Evolutionary conservation across 2,329 filamentous ascomycete genomes (phyloP).

Genomic region (Botryosphaeria agaves): DNA sequence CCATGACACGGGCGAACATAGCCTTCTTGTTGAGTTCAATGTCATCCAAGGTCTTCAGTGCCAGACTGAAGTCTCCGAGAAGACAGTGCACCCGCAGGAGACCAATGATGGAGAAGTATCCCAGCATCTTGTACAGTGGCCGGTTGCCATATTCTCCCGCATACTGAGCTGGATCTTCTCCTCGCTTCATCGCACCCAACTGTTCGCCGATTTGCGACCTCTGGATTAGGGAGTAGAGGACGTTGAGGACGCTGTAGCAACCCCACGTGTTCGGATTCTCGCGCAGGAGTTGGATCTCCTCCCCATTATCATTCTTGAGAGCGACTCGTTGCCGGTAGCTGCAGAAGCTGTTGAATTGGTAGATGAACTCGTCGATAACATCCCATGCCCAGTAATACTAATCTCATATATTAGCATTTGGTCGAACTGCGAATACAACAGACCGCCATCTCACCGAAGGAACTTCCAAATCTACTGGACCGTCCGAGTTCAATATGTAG

Average conservation of each 20-base stretch:
- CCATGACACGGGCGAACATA: constrained; percentile 99
- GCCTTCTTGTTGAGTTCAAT: constrained; percentile 99
- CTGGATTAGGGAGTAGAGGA: constrained; percentile 97
- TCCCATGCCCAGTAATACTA: constrained; percentile 99
- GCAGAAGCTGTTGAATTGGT: constrained; percentile 99
- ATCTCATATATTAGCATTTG: no score
- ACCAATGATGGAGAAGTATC: constrained; percentile 98
- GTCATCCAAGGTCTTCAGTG: constrained; percentile 95
- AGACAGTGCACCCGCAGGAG: constrained; percentile 91
- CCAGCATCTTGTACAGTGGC: constrained; percentile 92
- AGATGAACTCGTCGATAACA: constrained; percentile 99
- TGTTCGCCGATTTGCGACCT: constrained; percentile 97
- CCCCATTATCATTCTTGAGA: constrained; percentile 53
- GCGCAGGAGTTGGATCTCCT: constrained; percentile 78
- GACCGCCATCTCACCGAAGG: constrained; percentile 56
- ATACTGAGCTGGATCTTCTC: constrained; percentile 73
- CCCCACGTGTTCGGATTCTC: constrained; percentile 99
- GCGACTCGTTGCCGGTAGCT: constrained; percentile 89
- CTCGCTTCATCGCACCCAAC: constrained; percentile 82
- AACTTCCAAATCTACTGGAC: constrained; percentile 92
- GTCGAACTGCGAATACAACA: no score
- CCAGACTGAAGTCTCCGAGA: constrained; percentile 92
- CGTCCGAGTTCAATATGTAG: constrained; percentile 97
- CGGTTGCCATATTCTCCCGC: constrained; percentile 91
- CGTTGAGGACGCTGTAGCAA: constrained; percentile 98